Percentiles rank a stretch among this genome's conserved stretches.
Conservation (phyloP, 1,284 basidiomycete species). For the Puccinia novopanici region DNA sequence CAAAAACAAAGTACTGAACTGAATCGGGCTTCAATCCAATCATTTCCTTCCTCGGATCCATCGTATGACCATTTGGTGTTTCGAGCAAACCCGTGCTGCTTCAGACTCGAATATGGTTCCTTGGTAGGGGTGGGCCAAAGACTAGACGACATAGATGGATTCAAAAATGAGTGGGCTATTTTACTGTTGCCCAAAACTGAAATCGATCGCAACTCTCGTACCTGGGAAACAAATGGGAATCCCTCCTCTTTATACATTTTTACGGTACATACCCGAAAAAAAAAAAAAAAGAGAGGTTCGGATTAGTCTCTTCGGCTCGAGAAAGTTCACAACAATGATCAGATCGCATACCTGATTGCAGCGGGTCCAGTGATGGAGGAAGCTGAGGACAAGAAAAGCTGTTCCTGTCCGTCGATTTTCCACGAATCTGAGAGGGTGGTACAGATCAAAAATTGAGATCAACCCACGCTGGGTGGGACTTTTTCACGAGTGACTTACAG, state of each 20-base stretch:
- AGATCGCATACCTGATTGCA: constrained; percentile 52
- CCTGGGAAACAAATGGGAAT: constrained; percentile 55
- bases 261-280: no score
- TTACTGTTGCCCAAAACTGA: no score
- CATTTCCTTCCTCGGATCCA: constrained; percentile 47
- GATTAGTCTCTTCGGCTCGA: constrained; percentile 25
- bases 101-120: constrained; percentile 54
- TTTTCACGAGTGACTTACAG: constrained; percentile 10
- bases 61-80: constrained; percentile 54
- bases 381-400: constrained; percentile 55
- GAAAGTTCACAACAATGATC: no score
- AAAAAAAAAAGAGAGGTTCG: neutral
- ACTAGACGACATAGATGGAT: constrained; percentile 20
- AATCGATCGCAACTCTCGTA: neutral
- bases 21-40: constrained; percentile 54
- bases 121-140: constrained; percentile 56
- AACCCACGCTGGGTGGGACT: neutral
- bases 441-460: neutral
- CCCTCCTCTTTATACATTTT: constrained; percentile 46
- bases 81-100: constrained; percentile 57
- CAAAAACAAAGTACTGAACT: constrained; percentile 46
- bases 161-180: neutral
- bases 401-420: constrained; percentile 53
- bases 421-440: constrained; percentile 22
- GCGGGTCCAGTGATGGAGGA: constrained; percentile 52